These are phyloP conservation scores for Ploettnerulaceae sp. DNA, from an alignment of 2,329 filamentous ascomycete genomes.

Conservation along the genomic window DNA sequence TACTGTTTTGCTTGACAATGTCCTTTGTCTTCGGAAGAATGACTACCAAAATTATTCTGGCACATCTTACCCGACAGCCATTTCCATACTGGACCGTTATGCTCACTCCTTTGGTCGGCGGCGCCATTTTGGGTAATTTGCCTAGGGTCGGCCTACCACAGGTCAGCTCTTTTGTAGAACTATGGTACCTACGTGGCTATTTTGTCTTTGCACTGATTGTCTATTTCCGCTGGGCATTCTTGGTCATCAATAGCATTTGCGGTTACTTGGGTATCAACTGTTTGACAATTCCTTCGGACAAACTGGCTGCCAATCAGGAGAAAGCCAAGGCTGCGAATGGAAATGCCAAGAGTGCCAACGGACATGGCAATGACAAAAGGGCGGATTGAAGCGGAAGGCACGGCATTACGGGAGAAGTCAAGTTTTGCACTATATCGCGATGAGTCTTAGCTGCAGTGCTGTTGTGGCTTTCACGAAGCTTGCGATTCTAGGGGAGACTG, in stretches of 20 bases:
- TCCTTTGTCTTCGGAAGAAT: constrained; percentile 97
- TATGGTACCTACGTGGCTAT: constrained; percentile 79
- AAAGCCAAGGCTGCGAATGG: constrained; percentile 27
- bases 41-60: constrained; percentile 98
- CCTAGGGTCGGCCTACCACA: constrained; percentile 68
- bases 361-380: constrained; percentile 25
- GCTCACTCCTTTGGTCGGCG: constrained; percentile 79
- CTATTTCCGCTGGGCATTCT: constrained; percentile 88
- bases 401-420: neutral
- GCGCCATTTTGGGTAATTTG: constrained; percentile 77
- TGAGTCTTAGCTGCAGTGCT: neutral
- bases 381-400: constrained; percentile 19
- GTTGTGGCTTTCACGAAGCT: constrained; percentile 5
- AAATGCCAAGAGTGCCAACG: constrained; percentile 21
- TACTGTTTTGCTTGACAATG: constrained; percentile 88
- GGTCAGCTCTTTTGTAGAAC: constrained; percentile 61
- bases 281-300: constrained; percentile 70
- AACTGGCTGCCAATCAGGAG: constrained; percentile 34
- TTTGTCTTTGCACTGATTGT: constrained; percentile 77
- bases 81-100: constrained; percentile 97
- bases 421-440: neutral
- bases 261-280: constrained; percentile 90
- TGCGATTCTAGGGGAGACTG: neutral
- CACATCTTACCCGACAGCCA: constrained; percentile 85
- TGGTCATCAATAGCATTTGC: constrained; percentile 90